Evolutionary conservation across 768 basidiomycete genomes (phyloP).

Genomic region (Lyophyllum semitale): DNA sequence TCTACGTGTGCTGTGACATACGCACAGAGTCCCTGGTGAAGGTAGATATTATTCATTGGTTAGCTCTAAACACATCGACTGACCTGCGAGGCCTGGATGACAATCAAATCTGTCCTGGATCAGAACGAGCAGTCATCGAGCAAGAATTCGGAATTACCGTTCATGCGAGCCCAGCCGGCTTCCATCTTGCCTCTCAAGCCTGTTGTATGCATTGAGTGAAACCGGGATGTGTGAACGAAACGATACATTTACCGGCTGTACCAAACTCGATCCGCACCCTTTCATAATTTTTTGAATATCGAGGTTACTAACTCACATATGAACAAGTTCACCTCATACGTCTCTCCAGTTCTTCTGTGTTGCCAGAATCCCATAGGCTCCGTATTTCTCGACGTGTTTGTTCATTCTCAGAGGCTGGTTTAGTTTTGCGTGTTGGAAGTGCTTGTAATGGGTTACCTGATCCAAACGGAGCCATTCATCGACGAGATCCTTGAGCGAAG

Average conservation of each 20-base stretch:
- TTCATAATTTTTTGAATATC: neutral
- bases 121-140: neutral
- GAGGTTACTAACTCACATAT: neutral
- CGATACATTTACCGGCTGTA: slow-evolving; percentile 64
- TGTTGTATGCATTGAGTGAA: slow-evolving; percentile 22
- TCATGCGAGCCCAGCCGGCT: slow-evolving; percentile 91
- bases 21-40: slow-evolving; percentile 67
- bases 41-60: neutral
- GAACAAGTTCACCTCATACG: slow-evolving; percentile 49
- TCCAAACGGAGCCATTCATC: slow-evolving; percentile 40
- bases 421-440: neutral
- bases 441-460: slow-evolving; percentile 23
- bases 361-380: slow-evolving; percentile 40
- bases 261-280: slow-evolving; percentile 84
- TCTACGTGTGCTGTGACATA: slow-evolving; percentile 61
- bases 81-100: slow-evolving; percentile 83
- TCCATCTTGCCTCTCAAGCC: slow-evolving; percentile 84
- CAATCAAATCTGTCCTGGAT: slow-evolving; percentile 55
- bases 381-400: slow-evolving; percentile 51
- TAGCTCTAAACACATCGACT: slow-evolving; percentile 1
- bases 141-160: slow-evolving; percentile 40
- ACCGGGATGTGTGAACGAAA: neutral
- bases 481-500: slow-evolving; percentile 39
- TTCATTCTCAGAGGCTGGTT: slow-evolving; percentile 44
- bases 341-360: slow-evolving; percentile 50